phyloP scores from a whole-genome alignment of 768 basidiomycete genomes.

The Tricholoma furcatifolium region DNA sequence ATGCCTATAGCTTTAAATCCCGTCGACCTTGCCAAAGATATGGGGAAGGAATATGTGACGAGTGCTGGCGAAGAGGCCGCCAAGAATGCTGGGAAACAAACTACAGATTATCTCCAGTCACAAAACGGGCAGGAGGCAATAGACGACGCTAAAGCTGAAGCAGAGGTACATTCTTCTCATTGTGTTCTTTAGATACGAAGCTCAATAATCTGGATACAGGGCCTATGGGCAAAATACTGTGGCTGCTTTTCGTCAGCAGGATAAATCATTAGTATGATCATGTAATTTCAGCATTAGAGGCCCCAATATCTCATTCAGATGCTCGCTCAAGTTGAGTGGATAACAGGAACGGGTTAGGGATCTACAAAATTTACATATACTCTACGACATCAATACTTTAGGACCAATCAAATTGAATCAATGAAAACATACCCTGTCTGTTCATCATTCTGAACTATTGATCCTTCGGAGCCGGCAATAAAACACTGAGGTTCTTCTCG shows the following conservation, averaged over 20 bases:
- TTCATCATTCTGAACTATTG: too few relatives aligned
- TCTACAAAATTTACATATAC: too few relatives aligned
- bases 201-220: constrained; percentile 9
- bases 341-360: background rate
- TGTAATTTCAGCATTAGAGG: too few relatives aligned
- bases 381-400: too few relatives aligned
- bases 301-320: too few relatives aligned
- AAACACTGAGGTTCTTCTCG: background rate
- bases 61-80: constrained; percentile 23
- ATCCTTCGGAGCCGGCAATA: background rate
- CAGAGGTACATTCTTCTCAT: constrained; percentile 16
- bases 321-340: background rate
- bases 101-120: constrained; percentile 21
- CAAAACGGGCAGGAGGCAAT: constrained; percentile 20
- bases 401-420: too few relatives aligned
- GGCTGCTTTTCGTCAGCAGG: constrained; percentile 20
- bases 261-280: background rate
- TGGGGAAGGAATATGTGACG: constrained; percentile 19
- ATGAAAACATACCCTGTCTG: background rate
- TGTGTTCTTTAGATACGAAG: background rate
- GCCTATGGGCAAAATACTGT: constrained; percentile 27
- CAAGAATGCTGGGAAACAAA: constrained; percentile 15
- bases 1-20: too few relatives aligned
- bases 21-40: constrained; percentile 14
- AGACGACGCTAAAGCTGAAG: constrained; percentile 27